Percentiles rank a stretch among this genome's conserved stretches.
phyloP scores from a whole-genome alignment of 495 filamentous ascomycete genomes.

The Talaromyces trachyspermus region DNA sequence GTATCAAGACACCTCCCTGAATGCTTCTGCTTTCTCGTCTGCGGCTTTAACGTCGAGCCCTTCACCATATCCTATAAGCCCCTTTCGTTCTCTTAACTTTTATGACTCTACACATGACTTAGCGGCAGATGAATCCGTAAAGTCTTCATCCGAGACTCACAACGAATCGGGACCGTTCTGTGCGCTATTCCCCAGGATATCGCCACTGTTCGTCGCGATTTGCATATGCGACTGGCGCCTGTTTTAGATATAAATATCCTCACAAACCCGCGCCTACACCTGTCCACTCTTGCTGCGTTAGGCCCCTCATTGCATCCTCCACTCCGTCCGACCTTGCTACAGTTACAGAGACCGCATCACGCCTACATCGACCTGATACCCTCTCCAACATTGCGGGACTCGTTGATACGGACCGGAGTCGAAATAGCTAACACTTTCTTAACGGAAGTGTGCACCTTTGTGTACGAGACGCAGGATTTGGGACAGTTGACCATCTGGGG shows the following conservation, averaged over 20 bases:
- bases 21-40: constrained; percentile 2
- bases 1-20: constrained; percentile 1
- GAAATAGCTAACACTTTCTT: constrained; percentile 17
- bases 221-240: constrained; percentile 9
- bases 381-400: constrained; percentile 24
- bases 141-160: neutral
- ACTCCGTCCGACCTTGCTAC: constrained; percentile 25
- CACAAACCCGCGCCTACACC: constrained; percentile 15
- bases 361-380: constrained; percentile 33
- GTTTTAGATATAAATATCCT: constrained; percentile 12
- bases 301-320: constrained; percentile 13
- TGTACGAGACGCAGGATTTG: constrained; percentile 16
- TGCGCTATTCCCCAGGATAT: constrained; percentile 9
- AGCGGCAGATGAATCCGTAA: neutral
- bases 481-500: constrained; percentile 30
- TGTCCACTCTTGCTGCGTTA: constrained; percentile 19
- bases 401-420: constrained; percentile 9
- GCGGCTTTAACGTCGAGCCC: constrained; percentile 1
- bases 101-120: constrained; percentile 4
- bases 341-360: constrained; percentile 32
- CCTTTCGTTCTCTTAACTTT: constrained; percentile 5
- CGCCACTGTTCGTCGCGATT: constrained; percentile 5
- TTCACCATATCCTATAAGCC: constrained; percentile 7
- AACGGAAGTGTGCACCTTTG: constrained; percentile 18
- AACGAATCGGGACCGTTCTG: constrained; percentile 6